These are phyloP conservation scores for Paramecium sexaurelia DNA, from an alignment of 73 alveolate species.

Conservation along the genomic window DNA sequence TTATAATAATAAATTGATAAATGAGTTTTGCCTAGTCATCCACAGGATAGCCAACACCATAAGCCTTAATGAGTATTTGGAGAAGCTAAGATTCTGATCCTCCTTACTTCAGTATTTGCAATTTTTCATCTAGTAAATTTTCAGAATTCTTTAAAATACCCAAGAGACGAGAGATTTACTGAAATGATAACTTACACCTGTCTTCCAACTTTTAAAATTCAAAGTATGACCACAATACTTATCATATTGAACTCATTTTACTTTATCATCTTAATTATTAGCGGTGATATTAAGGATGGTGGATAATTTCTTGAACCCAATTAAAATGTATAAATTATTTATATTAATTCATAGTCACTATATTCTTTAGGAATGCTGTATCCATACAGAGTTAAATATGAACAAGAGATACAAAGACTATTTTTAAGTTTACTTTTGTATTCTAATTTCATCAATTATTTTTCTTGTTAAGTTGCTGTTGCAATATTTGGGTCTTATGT, in stretches of 20 bases:
- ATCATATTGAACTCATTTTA: conserved; percentile 34
- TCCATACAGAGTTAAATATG: conserved; percentile 53
- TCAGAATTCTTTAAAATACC: conserved; percentile 50
- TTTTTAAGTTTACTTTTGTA: conserved; percentile 45
- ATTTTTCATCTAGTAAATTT: conserved; percentile 40
- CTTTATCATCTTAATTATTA: neutral
- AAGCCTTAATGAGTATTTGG: conserved; percentile 44
- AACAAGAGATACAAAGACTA: neutral
- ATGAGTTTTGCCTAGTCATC: conserved; percentile 36
- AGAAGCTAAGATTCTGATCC: conserved; percentile 45
- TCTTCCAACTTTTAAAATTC: conserved; percentile 58
- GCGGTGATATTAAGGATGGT: conserved; percentile 40
- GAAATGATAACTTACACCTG: conserved; percentile 66
- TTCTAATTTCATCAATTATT: conserved; percentile 48
- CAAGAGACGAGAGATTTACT: conserved; percentile 62
- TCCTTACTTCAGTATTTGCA: conserved; percentile 19
- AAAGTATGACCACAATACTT: conserved; percentile 56
- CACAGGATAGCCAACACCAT: conserved; percentile 46
- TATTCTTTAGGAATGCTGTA: conserved; percentile 55
- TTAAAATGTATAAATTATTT: neutral
- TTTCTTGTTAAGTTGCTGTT: conserved; percentile 50
- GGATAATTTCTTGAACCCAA: conserved; percentile 62
- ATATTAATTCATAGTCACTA: conserved; percentile 6
- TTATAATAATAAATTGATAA: neutral
- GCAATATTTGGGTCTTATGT: conserved; percentile 63